phyloP scores from a whole-genome alignment of 129 eudicot genomes.

The Arctium minus region DNA sequence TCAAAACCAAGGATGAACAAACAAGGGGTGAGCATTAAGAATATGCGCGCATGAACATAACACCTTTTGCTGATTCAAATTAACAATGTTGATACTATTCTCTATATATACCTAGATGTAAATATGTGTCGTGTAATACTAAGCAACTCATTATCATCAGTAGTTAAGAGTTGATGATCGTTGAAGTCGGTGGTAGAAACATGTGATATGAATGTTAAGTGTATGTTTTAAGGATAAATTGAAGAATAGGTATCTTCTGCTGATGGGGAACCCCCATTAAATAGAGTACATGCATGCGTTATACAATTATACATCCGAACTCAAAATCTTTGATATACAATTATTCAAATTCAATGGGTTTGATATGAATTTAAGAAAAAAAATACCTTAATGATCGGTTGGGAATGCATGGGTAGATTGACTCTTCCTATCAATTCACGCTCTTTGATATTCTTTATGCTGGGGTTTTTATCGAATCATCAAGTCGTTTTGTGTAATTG shows the following conservation, averaged over 20 bases:
- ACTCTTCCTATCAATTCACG: too few species aligned
- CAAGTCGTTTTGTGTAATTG: too few species aligned
- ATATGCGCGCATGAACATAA: not conserved
- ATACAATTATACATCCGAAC: not conserved
- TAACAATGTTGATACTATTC: not conserved
- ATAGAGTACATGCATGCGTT: not conserved
- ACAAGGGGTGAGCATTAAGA: not conserved
- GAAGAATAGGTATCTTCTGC: not conserved
- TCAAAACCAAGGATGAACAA: not conserved
- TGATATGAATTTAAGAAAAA: too few species aligned
- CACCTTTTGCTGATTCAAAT: not conserved
- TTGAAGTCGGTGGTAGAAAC: too few species aligned
- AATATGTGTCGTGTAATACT: not conserved
- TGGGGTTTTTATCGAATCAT: too few species aligned
- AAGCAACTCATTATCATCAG: not conserved
- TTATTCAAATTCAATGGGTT: not conserved
- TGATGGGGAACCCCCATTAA: not conserved
- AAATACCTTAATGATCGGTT: too few species aligned
- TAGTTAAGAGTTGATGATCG: not conserved
- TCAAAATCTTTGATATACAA: not conserved
- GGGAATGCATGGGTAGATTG: too few species aligned
- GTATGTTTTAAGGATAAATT: too few species aligned
- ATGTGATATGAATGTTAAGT: too few species aligned
- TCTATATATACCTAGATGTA: not conserved
- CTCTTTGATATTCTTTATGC: too few species aligned